These are phyloP conservation scores for Podila epigama DNA, from an alignment of 192 early-diverging fungal species.

Conservation along the genomic window DNA sequence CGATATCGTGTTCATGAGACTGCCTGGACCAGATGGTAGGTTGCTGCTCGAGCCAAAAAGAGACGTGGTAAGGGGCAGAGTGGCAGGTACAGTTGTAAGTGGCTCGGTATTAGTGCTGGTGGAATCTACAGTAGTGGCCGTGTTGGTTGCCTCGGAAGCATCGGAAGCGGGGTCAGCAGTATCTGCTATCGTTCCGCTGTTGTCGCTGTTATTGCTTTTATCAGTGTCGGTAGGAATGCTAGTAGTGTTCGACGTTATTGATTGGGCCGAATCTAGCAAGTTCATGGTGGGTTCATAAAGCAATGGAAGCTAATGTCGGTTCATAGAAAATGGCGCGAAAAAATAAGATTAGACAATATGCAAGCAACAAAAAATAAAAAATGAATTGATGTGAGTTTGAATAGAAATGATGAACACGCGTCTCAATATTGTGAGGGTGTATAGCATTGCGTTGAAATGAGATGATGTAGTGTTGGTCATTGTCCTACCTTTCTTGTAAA, in stretches of 20 bases:
- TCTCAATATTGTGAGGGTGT: no score
- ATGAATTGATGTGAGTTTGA: no score
- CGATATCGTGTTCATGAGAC: background rate
- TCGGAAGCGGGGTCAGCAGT: background rate
- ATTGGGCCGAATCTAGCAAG: constrained; percentile 43
- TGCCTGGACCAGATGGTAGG: background rate
- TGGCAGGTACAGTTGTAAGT: no score
- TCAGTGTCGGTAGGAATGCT: constrained; percentile 10
- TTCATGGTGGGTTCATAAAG: constrained; percentile 47
- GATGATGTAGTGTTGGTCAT: no score
- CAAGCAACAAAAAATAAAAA: no score
- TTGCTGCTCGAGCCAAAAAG: background rate
- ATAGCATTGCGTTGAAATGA: no score
- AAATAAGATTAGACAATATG: no score
- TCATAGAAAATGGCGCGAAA: background rate
- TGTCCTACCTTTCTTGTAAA: no score
- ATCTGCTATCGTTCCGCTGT: background rate
- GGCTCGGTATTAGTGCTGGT: no score
- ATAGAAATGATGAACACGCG: no score
- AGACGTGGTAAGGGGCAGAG: background rate
- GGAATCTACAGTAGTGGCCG: no score
- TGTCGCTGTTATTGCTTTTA: constrained; percentile 8
- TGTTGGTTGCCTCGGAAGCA: background rate
- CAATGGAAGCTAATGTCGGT: background rate
- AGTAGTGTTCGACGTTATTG: constrained; percentile 41